Percentiles rank a stretch among this genome's conserved stretches.
These are phyloP conservation scores for Chlorociboria aeruginascens DNA, from an alignment of 495 filamentous ascomycete species.

Conservation along the genomic window DNA sequence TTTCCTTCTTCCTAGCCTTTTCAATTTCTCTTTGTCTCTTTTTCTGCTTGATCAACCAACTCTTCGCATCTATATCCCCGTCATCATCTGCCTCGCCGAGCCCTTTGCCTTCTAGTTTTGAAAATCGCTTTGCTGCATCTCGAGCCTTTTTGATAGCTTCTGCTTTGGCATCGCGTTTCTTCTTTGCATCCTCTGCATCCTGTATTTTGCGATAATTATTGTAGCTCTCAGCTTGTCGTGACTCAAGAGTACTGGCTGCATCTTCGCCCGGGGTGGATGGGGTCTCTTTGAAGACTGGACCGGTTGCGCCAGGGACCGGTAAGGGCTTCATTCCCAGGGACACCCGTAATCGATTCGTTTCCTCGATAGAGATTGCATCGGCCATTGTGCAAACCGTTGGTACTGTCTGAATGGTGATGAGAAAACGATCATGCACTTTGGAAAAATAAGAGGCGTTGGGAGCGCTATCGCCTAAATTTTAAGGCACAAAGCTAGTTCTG, in stretches of 20 bases:
- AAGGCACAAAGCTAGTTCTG: no score
- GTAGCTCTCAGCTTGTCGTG: constrained; percentile 62
- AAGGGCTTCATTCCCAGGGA: constrained; percentile 86
- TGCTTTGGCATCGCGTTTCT: constrained; percentile 61
- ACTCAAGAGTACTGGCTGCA: constrained; percentile 63
- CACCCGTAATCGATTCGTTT: constrained; percentile 85
- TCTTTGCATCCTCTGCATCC: constrained; percentile 51
- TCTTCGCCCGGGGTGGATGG: constrained; percentile 45
- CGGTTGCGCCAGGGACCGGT: constrained; percentile 56
- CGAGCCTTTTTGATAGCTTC: constrained; percentile 79
- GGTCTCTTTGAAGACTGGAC: constrained; percentile 48
- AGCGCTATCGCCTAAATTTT: not conserved
- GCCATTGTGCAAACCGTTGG: constrained; percentile 41
- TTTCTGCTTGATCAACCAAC: constrained; percentile 78
- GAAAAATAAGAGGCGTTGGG: not conserved
- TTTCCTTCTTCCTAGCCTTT: constrained; percentile 56
- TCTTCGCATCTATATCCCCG: constrained; percentile 61
- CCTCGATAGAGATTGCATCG: constrained; percentile 77
- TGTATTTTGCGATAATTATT: constrained; percentile 46
- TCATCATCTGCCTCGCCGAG: constrained; percentile 61
- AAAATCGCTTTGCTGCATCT: constrained; percentile 63
- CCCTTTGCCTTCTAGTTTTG: constrained; percentile 66
- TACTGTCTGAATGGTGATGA: no score
- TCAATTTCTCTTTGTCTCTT: constrained; percentile 86
- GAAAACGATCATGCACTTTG: no score